phyloP scores from a whole-genome alignment of 345 rosid genomes.

The Rhodamnia rubescens region DNA sequence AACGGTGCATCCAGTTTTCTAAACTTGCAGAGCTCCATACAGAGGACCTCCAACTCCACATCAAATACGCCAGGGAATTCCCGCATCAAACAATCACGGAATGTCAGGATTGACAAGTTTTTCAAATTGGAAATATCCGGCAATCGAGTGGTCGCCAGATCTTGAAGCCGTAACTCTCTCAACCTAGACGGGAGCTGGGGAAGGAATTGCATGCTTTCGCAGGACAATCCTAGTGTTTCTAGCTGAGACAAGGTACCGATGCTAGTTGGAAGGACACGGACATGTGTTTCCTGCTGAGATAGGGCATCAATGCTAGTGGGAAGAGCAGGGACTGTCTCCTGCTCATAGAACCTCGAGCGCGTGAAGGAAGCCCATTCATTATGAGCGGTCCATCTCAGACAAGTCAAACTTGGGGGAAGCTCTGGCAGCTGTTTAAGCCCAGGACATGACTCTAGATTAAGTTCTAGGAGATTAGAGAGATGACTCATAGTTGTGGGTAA shows the following conservation, averaged over 20 bases:
- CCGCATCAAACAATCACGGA: neutral
- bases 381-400: neutral
- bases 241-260: neutral
- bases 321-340: neutral
- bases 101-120: neutral
- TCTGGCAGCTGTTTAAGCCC: neutral
- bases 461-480: neutral
- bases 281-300: neutral
- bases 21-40: fast-evolving
- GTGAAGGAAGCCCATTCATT: neutral
- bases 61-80: neutral
- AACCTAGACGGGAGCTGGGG: neutral
- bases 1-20: fast-evolving
- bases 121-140: neutral
- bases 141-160: neutral
- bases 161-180: neutral
- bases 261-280: fast-evolving
- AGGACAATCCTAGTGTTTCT: neutral
- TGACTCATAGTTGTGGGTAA: neutral
- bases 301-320: neutral
- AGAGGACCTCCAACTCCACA: neutral
- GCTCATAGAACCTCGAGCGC: no score
- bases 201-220: no score
- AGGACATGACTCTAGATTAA: neutral
- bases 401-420: neutral